A percentile compares a stretch with the other conserved stretches of the same genome.
Conservation (phyloP, 768 basidiomycete genomes). For the Russula emetica region DNA sequence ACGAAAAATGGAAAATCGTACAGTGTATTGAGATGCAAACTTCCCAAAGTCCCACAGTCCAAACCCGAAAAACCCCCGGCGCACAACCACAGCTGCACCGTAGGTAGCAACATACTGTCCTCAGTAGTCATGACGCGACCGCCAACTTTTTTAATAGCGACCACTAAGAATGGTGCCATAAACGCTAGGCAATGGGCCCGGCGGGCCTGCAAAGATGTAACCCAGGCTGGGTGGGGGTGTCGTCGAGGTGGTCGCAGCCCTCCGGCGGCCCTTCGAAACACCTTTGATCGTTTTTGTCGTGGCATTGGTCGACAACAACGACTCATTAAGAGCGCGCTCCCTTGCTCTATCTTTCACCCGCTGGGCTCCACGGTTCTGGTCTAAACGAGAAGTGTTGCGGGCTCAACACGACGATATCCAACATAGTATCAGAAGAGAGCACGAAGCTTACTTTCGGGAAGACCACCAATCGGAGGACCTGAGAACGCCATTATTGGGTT, state of each 20-base stretch:
- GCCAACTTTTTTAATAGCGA: neutral
- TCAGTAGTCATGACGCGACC: neutral
- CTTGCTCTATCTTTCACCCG: neutral
- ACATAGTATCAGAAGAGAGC: neutral
- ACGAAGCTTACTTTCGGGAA: neutral
- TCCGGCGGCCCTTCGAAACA: neutral
- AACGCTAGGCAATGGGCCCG: neutral
- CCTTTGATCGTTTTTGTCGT: neutral
- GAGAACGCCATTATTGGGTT: neutral
- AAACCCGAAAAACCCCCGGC: neutral
- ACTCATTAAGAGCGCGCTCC: neutral
- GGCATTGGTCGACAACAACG: no score
- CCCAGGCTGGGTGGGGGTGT: neutral
- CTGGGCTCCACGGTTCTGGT: neutral
- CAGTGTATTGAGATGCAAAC: neutral
- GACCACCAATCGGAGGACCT: neutral
- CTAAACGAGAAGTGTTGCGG: neutral
- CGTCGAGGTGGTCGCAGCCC: neutral
- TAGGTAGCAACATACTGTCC: neutral
- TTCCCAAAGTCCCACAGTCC: neutral
- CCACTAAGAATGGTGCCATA: neutral
- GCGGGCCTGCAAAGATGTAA: neutral
- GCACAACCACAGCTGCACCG: neutral
- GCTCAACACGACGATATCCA: neutral
- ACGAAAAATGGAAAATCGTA: neutral